phyloP scores from a whole-genome alignment of 225 moss, liverwort and hornwort species.

The Pseudoscleropodium purum region DNA sequence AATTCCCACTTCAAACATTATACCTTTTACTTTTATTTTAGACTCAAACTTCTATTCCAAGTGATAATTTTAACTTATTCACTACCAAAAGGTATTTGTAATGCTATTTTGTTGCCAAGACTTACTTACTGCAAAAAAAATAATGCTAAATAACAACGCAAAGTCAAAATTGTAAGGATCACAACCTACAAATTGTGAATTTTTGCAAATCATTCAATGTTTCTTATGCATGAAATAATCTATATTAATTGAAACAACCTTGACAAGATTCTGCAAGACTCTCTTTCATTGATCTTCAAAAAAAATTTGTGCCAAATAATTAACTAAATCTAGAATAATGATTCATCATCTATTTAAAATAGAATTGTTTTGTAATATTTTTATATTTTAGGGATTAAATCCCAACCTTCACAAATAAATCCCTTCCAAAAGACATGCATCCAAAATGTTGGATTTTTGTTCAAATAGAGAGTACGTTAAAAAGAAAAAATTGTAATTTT shows the following conservation, averaged over 20 bases:
- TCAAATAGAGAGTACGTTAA: rapidly evolving
- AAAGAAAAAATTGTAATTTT: neutral
- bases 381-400: neutral
- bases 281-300: neutral
- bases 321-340: neutral
- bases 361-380: neutral
- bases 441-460: rapidly evolving
- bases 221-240: neutral
- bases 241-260: too few species aligned
- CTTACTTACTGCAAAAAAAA: neutral
- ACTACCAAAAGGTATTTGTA: neutral
- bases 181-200: rapidly evolving
- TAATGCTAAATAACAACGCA: rapidly evolving
- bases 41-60: neutral
- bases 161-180: neutral
- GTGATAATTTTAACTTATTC: neutral
- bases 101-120: neutral
- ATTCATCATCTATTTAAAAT: neutral
- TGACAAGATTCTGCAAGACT: neutral
- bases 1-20: neutral
- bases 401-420: neutral
- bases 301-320: neutral
- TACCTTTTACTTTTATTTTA: neutral
- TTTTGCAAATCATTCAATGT: neutral
- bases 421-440: rapidly evolving